Evolutionary conservation across 2,329 filamentous ascomycete genomes (phyloP).

Genomic region (Aspergillus niger): DNA sequence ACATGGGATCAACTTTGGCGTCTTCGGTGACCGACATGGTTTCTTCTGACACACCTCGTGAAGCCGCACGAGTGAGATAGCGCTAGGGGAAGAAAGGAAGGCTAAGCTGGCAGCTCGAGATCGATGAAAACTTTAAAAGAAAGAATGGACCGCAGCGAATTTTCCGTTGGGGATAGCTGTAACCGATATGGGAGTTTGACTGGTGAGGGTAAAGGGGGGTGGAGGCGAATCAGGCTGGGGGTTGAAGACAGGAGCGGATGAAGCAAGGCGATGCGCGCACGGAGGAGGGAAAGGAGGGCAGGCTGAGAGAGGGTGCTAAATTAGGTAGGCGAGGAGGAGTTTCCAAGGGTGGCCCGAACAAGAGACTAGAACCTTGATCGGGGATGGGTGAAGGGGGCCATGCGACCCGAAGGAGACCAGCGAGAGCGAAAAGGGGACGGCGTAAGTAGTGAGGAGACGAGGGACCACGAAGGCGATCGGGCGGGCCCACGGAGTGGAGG

Average conservation of each 20-base stretch:
- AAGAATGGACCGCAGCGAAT: background rate
- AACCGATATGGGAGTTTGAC: background rate
- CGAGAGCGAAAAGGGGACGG: conserved; percentile 4
- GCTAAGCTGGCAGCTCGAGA: too few relatives aligned
- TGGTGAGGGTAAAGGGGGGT: background rate
- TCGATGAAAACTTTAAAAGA: background rate
- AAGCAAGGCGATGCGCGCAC: conserved; percentile 13
- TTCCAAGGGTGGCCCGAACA: conserved; percentile 10
- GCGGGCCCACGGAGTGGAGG: too few relatives aligned
- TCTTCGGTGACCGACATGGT: conserved; percentile 12
- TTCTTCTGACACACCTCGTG: background rate
- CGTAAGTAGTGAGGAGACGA: background rate
- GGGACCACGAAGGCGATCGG: too few relatives aligned
- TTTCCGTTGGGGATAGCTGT: background rate
- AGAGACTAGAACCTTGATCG: conserved; percentile 11
- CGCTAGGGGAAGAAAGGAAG: background rate
- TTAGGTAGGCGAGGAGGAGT: conserved; percentile 9
- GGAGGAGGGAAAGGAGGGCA: conserved; percentile 12
- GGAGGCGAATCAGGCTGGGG: background rate
- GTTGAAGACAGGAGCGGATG: conserved; percentile 9
- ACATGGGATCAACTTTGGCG: conserved; percentile 21
- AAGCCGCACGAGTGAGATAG: background rate
- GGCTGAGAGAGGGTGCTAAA: conserved; percentile 7
- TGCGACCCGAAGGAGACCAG: conserved; percentile 16
- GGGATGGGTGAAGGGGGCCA: conserved; percentile 13